A percentile compares a stretch with the other conserved stretches of the same genome.
Evolutionary conservation across 2,329 filamentous ascomycete species (phyloP).

Genomic region (Calonectria hawksworthii): DNA sequence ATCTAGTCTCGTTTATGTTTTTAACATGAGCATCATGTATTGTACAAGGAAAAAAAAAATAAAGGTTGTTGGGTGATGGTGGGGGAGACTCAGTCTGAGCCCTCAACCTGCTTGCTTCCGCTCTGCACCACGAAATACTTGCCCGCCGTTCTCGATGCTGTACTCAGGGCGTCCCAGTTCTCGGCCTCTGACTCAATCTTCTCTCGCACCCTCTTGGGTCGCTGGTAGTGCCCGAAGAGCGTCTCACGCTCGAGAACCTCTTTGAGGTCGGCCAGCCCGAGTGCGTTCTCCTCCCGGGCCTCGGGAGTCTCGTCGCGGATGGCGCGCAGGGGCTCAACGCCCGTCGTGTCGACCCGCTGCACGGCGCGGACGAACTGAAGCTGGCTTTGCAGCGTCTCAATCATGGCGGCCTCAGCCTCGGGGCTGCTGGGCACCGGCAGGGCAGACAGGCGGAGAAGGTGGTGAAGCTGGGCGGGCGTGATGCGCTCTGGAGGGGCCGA

Average conservation of each 20-base stretch:
- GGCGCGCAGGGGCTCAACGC: constrained; percentile 79
- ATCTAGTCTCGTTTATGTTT: not conserved
- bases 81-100: constrained; percentile 26
- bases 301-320: constrained; percentile 85
- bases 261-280: constrained; percentile 70
- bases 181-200: constrained; percentile 63
- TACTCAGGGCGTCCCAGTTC: constrained; percentile 79
- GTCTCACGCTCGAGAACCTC: constrained; percentile 73
- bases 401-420: constrained; percentile 77
- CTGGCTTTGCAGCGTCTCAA: constrained; percentile 83
- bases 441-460: constrained; percentile 90
- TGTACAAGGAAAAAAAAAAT: not conserved
- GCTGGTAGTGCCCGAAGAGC: constrained; percentile 67
- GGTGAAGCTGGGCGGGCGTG: constrained; percentile 78
- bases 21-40: constrained; percentile 1
- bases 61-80: too few species aligned
- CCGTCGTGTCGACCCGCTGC: constrained; percentile 81
- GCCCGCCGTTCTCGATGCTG: constrained; percentile 76
- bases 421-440: constrained; percentile 78
- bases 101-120: constrained; percentile 56
- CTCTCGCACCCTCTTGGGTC: constrained; percentile 56
- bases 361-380: constrained; percentile 92
- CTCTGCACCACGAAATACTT: constrained; percentile 84
- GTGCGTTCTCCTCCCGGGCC: constrained; percentile 69
- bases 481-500: constrained; percentile 60